Conservation (phyloP, 768 basidiomycete genomes). For the Coprinellus micaceus region DNA sequence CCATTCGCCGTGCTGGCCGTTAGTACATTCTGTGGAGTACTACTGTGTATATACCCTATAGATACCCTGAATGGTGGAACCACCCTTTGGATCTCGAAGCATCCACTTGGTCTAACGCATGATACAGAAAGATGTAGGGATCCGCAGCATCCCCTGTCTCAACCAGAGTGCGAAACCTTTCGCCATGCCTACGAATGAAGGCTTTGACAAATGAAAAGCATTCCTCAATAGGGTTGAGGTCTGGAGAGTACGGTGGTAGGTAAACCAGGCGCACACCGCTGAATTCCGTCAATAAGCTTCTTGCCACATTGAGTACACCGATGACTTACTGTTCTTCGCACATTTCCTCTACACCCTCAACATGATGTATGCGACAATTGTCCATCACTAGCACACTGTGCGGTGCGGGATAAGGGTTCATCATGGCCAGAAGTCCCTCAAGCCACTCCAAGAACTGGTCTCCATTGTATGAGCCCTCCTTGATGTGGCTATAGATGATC, state of each 20-base stretch:
- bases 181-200: conserved; percentile 24
- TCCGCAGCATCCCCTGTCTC: conserved; percentile 4
- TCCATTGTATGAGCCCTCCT: conserved; percentile 21
- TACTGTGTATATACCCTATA: neutral
- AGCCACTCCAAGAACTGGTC: conserved; percentile 18
- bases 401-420: conserved; percentile 23
- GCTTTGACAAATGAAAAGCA: conserved; percentile 28
- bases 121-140: conserved; percentile 6
- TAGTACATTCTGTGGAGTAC: neutral
- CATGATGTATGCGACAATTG: conserved; percentile 29
- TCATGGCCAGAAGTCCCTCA: conserved; percentile 2
- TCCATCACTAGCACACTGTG: conserved; percentile 25
- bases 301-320: neutral
- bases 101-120: conserved; percentile 2
- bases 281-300: neutral
- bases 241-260: conserved; percentile 32
- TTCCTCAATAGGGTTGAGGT: conserved; percentile 35
- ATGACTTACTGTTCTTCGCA: conserved; percentile 5
- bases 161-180: conserved; percentile 1
- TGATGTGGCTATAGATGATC: conserved; percentile 19
- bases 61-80: conserved; percentile 9
- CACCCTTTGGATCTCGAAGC: neutral
- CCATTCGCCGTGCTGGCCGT: neutral
- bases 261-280: conserved; percentile 26
- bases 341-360: conserved; percentile 15